Percentiles rank a stretch among this genome's conserved stretches.
phyloP scores from a whole-genome alignment of 1,284 basidiomycete genomes.

The Naganishia liquefaciens region DNA sequence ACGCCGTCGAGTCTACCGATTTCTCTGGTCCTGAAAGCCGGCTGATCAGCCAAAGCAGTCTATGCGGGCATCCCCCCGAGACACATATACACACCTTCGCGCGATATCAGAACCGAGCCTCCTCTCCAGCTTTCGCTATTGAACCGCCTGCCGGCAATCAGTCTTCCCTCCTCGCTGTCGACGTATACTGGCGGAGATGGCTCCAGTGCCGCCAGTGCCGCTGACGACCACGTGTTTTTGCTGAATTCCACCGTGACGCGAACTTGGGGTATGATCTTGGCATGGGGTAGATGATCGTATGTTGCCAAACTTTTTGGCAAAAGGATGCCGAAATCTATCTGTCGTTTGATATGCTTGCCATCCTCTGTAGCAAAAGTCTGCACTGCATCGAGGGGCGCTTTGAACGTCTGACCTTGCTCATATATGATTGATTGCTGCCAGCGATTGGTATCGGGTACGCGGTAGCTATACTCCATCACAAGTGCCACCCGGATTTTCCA shows the following conservation, averaged over 20 bases:
- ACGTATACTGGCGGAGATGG: slow-evolving; percentile 19
- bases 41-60: not conserved
- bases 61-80: too few relatives aligned
- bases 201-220: slow-evolving; percentile 15
- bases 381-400: slow-evolving; percentile 7
- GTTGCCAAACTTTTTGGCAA: slow-evolving; percentile 17
- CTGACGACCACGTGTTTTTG: slow-evolving; percentile 18
- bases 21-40: slow-evolving; percentile 8
- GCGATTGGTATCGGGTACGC: not conserved
- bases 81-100: slow-evolving; percentile 22
- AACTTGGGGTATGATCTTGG: slow-evolving; percentile 24
- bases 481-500: slow-evolving; percentile 11
- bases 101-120: slow-evolving; percentile 15
- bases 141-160: slow-evolving; percentile 18
- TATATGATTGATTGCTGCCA: slow-evolving; percentile 18
- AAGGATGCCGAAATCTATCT: slow-evolving; percentile 20
- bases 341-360: slow-evolving; percentile 14
- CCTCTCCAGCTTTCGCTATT: slow-evolving; percentile 24
- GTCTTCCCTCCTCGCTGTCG: slow-evolving; percentile 3
- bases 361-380: slow-evolving; percentile 6
- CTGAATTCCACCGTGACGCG: slow-evolving; percentile 16
- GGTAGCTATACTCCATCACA: slow-evolving; percentile 23
- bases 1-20: slow-evolving; percentile 12
- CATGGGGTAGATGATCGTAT: slow-evolving; percentile 23
- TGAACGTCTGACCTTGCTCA: slow-evolving; percentile 23